Conservation (phyloP, 306 rosid genomes). For the Dalbergia cultrata region DNA sequence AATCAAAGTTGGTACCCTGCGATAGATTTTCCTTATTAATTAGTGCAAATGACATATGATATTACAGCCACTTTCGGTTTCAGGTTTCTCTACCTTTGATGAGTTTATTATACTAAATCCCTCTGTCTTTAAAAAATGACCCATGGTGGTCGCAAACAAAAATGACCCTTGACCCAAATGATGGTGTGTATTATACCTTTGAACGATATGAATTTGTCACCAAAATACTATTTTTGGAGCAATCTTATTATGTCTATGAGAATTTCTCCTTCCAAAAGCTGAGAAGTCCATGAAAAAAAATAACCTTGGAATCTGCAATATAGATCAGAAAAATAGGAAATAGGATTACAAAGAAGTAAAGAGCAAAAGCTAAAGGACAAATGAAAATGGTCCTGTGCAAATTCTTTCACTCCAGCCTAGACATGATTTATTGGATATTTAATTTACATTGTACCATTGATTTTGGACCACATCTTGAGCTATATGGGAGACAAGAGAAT, state of each 20-base stretch:
- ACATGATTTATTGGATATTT: background rate
- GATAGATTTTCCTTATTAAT: constrained; percentile 21
- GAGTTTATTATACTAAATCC: constrained; percentile 27
- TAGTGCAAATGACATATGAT: constrained; percentile 27
- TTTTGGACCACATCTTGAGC: constrained; percentile 48
- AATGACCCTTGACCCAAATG: constrained; percentile 55
- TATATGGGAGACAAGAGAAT: constrained; percentile 38
- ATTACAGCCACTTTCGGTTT: constrained; percentile 1
- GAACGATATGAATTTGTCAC: constrained; percentile 40
- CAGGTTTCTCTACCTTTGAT: constrained; percentile 7
- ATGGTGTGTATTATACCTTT: constrained; percentile 28
- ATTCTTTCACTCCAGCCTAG: constrained; percentile 25
- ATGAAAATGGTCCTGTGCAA: background rate
- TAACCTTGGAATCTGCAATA: constrained; percentile 31
- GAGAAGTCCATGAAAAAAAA: background rate
- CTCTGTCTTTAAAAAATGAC: constrained; percentile 29
- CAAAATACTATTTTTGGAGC: constrained; percentile 3
- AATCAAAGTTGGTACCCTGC: background rate
- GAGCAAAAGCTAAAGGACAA: constrained; percentile 42
- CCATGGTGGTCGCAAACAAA: constrained; percentile 30
- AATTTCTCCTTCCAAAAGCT: constrained; percentile 16
- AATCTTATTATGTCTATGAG: background rate
- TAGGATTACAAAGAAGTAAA: constrained; percentile 16
- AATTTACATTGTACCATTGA: background rate
- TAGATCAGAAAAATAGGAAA: background rate